Percentiles rank a stretch among this genome's conserved stretches.
These are phyloP conservation scores for Triadica sebifera DNA, from an alignment of 345 rosid species.

Conservation along the genomic window DNA sequence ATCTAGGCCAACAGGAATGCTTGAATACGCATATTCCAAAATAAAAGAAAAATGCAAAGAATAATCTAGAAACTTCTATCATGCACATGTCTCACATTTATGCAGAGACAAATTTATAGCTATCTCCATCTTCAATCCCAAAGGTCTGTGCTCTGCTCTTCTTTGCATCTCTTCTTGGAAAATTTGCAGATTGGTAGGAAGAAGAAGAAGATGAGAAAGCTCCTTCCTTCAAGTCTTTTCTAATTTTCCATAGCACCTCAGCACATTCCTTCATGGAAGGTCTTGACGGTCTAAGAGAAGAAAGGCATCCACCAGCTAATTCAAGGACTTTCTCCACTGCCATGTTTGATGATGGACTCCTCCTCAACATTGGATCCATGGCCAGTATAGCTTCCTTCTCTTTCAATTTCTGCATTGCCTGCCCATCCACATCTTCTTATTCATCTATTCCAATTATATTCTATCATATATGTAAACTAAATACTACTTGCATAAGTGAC, in stretches of 20 bases:
- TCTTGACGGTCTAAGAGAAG: slow-evolving; percentile 50
- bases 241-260: slow-evolving; percentile 67
- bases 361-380: slow-evolving; percentile 70
- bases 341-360: slow-evolving; percentile 59
- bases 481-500: too few relatives aligned
- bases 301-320: slow-evolving; percentile 67
- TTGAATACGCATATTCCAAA: neutral
- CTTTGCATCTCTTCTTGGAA: slow-evolving; percentile 35
- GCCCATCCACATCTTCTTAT: slow-evolving; percentile 17
- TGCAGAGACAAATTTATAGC: slow-evolving; percentile 46
- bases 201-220: slow-evolving; percentile 32
- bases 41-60: neutral
- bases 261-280: slow-evolving; percentile 76
- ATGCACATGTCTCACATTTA: slow-evolving; percentile 12
- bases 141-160: slow-evolving; percentile 33
- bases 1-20: neutral
- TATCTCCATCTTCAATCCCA: slow-evolving; percentile 46
- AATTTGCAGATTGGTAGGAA: slow-evolving; percentile 45
- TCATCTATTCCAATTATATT: neutral
- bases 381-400: slow-evolving; percentile 56
- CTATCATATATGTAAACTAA: too few relatives aligned
- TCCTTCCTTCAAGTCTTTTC: slow-evolving; percentile 56
- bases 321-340: slow-evolving; percentile 57
- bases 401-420: slow-evolving; percentile 72
- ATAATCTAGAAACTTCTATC: neutral